Base-by-base conservation (phyloP, 2,329 filamentous ascomycete species). In the Venturiaceae sp. region DNA sequence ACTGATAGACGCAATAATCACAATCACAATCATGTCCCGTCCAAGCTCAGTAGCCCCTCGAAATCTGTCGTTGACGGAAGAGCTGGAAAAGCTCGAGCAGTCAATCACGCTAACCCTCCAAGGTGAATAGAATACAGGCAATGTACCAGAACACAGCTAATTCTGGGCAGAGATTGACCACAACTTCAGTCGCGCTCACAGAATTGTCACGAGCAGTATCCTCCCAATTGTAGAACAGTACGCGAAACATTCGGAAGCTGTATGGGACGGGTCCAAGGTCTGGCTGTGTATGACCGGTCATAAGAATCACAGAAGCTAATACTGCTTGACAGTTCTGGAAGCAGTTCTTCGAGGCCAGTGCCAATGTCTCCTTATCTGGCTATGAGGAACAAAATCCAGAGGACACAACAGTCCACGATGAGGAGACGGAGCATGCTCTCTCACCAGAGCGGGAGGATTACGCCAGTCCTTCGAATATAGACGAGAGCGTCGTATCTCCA, bases 321-420 rank as follows among this genome's bases (percentile, higher is more conserved):
- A 50, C 33, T 21, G 16, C 37, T 56, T 30, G 58, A 13, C 67
- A 95, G 88, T 99, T 99, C 74, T 99, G 94, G 94, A 99, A 99
- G 74, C 92, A 97, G 77, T 99, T 99, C 78, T 99, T 99, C 74
- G 94, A 99, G 75, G 91, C 94, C 36, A 96, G 92, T 53, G 94
- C 94, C 70, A 97, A 99, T 67, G 92, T 99, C 28, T 96, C 92
- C 11, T 82, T 99, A 11, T 96, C 91, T 0, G 91, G 92, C 30
- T 96, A 99, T 72, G 92, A 96, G 69, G 92, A 95, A 68, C 80
- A 85, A 23, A 83, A 83, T 14, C 71, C 72, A 6, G 75, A 77
- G 28, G 85, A 87, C n/a, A 75, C 79, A 55, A 78, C 75, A 0
- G 74, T 80, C 14, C 67, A 73, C 30, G 69, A 72, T 28, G 68